Conservation (phyloP, 805 yeast genomes). For the Hanseniaspora singularis region DNA sequence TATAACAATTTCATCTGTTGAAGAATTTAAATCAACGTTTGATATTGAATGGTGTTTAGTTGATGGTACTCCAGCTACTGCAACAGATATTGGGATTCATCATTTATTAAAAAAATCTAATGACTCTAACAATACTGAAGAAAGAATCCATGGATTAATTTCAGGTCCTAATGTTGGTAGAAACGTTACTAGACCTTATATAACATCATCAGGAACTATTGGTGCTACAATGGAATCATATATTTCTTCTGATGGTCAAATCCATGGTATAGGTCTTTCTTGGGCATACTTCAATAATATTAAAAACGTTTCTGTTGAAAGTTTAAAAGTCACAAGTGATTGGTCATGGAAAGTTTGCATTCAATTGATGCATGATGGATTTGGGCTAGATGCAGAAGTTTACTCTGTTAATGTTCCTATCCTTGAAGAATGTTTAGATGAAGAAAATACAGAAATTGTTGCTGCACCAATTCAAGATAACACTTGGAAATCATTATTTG, state of each 20-base stretch:
- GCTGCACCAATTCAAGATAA: slow-evolving; percentile 76
- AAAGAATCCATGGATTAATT: slow-evolving; percentile 60
- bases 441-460: slow-evolving; percentile 47
- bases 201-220: slow-evolving; percentile 84
- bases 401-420: slow-evolving; percentile 81
- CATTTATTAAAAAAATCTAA: slow-evolving; percentile 36
- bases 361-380: slow-evolving; percentile 39
- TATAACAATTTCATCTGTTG: background rate
- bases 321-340: slow-evolving; percentile 52
- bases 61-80: slow-evolving; percentile 93
- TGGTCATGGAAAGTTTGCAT: slow-evolving; percentile 51
- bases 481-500: slow-evolving; percentile 62
- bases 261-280: slow-evolving; percentile 65
- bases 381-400: slow-evolving; percentile 39
- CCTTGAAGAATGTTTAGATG: slow-evolving; percentile 35
- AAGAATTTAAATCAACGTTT: slow-evolving; percentile 22
- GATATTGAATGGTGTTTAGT: slow-evolving; percentile 74
- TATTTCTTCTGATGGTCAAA: slow-evolving; percentile 39
- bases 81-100: slow-evolving; percentile 80
- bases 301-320: slow-evolving; percentile 37
- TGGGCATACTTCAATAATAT: slow-evolving; percentile 58
- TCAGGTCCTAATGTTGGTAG: slow-evolving; percentile 96
- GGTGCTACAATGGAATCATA: slow-evolving; percentile 96
- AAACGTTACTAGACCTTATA: slow-evolving; percentile 78
- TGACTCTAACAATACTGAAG: slow-evolving; percentile 16